A percentile compares a stretch with the other conserved stretches of the same genome.
Evolutionary conservation across 371 early-diverging fungal species (phyloP).

Genomic region (Nematocida ironsii): DNA sequence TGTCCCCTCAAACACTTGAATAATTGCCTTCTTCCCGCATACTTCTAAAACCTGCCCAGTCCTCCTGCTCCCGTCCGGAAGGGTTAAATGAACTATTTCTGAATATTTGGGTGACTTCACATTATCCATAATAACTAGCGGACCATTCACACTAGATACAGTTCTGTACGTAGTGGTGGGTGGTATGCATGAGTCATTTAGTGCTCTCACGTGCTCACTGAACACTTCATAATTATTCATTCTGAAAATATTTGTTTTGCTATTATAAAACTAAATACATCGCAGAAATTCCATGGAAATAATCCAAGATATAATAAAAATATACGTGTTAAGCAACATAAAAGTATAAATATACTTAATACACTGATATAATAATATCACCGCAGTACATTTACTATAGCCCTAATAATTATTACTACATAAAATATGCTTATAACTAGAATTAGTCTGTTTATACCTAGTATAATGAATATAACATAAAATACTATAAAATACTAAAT

Average conservation of each 20-base stretch:
- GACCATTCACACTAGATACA: constrained; percentile 97
- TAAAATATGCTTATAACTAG: too few relatives aligned
- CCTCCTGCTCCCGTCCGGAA: constrained; percentile 89
- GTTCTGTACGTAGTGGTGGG: constrained; percentile 76
- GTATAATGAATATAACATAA: too few relatives aligned
- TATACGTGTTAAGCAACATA: too few relatives aligned
- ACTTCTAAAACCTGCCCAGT: constrained; percentile 98
- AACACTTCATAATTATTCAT: constrained; percentile 33
- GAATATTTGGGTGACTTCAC: constrained; percentile 93
- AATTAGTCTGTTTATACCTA: too few relatives aligned
- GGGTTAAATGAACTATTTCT: constrained; percentile 93
- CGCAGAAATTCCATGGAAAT: too few relatives aligned
- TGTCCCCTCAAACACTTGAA: constrained; percentile 99
- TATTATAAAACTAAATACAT: background rate
- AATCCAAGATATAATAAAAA: too few relatives aligned
- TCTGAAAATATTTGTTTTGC: constrained; percentile 22
- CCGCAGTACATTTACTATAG: too few relatives aligned
- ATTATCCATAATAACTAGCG: constrained; percentile 95
- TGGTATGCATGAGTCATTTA: constrained; percentile 22
- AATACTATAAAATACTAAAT: too few relatives aligned
- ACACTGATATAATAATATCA: too few relatives aligned
- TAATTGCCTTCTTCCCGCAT: constrained; percentile 90
- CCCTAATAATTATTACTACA: too few relatives aligned
- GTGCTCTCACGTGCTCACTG: constrained; percentile 46
- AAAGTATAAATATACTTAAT: too few relatives aligned